A percentile compares a stretch with the other conserved stretches of the same genome.
These are phyloP conservation scores for Cryptococcus jaspeensis DNA, from an alignment of 1,284 basidiomycete genomes.

Conservation along the genomic window DNA sequence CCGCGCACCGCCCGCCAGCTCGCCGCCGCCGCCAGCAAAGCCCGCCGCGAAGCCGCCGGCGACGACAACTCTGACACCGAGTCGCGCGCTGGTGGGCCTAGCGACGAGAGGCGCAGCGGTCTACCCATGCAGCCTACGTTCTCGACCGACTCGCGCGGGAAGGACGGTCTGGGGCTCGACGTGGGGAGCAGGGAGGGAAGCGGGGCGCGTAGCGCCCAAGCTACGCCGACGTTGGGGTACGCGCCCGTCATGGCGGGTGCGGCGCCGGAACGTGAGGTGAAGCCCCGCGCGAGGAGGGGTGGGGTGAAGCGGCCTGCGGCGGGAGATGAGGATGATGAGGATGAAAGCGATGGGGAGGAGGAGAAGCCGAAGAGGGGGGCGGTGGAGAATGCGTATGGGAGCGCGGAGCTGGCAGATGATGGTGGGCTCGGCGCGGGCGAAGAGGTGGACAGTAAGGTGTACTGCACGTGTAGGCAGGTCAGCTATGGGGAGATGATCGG, in stretches of 20 bases:
- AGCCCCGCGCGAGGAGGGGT: constrained; percentile 14
- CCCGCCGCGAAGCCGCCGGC: constrained; percentile 27
- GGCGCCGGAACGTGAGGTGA: constrained; percentile 4
- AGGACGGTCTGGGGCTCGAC: constrained; percentile 23
- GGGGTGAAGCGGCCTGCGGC: constrained; percentile 32
- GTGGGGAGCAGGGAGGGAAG: constrained; percentile 19
- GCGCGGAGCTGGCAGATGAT: constrained; percentile 6
- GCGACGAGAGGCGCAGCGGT: constrained; percentile 18
- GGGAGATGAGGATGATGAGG: constrained; percentile 36
- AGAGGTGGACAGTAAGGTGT: constrained; percentile 62
- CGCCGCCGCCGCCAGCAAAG: constrained; percentile 44
- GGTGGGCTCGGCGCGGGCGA: constrained; percentile 16
- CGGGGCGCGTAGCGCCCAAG: constrained; percentile 13
- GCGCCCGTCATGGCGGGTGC: background rate
- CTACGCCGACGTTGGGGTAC: constrained; percentile 14
- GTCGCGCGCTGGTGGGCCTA: constrained; percentile 19
- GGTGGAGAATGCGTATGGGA: background rate
- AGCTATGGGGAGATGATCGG: constrained; percentile 89
- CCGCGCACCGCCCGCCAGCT: constrained; percentile 47
- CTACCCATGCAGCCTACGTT: constrained; percentile 22
- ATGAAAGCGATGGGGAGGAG: constrained; percentile 11
- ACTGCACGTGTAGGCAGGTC: constrained; percentile 83
- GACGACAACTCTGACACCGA: constrained; percentile 42
- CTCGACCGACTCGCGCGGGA: constrained; percentile 28
- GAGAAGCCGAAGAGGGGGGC: background rate